Evolutionary conservation across 2,329 filamentous ascomycete species (phyloP), one percentile per base, ranked within the genome.

Genomic region (Calcarisporium arbuscula): DNA sequence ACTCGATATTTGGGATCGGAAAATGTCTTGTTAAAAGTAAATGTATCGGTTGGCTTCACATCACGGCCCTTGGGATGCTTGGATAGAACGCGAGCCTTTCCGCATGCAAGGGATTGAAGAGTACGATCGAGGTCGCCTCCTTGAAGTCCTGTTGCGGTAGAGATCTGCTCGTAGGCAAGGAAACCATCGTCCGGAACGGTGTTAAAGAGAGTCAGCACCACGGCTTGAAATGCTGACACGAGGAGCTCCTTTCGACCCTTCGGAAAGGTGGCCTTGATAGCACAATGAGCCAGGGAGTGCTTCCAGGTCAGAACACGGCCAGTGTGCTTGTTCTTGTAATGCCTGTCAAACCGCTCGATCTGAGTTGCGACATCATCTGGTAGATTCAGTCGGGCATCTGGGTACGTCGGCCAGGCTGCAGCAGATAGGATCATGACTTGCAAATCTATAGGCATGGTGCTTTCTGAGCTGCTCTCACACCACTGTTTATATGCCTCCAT

Each of bases 51-150:
- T 1, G 68, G 53, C 39, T 74, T 73, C 46, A 98, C 79, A 0
- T 98, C 89, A 35, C 81, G 78, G 34, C 85, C 82, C 58, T 85
- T 88, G 22, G 92, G 92, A 42, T 82, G 76, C 61, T 98, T 98
- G 28, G 66, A 73, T 14, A 98, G 71, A 9, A 95, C 86, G 6
- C 87, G 81, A 19, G 83, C 74, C 63, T 88, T 92, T 44, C 85
- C 90, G 56, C 90, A 96, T 4, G 94, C 92, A 20, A 98, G 78
- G 5, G 89, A 95, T 60, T 98, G 92, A 12, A 98, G 74, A 0
- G 92, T 98, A 38, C 92, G 84, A 48, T 84, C 79, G 16, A 98
- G 76, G 53, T 96, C 88, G 21, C 69, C 67, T 34, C 85, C 85
- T 25, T 78, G 73, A 10, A 96, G 73, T 18, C 79, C 82, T 0